Percentiles rank a stretch among this genome's conserved stretches.
Conservation (phyloP, 208 protist genomes). For the Trypanosomatidae sp. region DNA sequence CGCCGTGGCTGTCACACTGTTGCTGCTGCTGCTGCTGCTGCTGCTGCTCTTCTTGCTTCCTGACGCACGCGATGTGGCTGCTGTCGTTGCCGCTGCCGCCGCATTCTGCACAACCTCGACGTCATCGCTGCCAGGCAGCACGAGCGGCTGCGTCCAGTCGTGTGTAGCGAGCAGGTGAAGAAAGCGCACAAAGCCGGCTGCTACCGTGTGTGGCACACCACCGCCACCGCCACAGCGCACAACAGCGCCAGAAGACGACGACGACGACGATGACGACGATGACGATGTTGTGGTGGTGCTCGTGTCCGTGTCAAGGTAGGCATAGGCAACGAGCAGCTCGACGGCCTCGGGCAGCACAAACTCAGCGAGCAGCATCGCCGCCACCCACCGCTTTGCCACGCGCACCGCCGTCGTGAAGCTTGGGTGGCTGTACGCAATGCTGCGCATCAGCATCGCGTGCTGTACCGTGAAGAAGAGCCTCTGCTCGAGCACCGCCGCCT, state of each 20-base stretch:
- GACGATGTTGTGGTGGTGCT: too few relatives aligned
- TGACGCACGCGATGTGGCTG: conserved; percentile 7
- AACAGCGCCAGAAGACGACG: not conserved
- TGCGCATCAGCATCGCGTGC: conserved; percentile 72
- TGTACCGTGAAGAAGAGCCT: conserved; percentile 80
- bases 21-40: not conserved
- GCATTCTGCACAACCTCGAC: not conserved
- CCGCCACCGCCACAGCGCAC: too few relatives aligned
- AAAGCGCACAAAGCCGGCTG: conserved; percentile 65
- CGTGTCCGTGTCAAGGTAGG: conserved; percentile 27
- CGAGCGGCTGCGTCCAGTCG: conserved; percentile 56
- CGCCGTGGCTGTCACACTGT: conserved; percentile 1
- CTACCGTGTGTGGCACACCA: conserved; percentile 46
- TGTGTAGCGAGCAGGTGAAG: conserved; percentile 62
- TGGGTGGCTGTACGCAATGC: conserved; percentile 55
- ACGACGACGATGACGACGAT: not conserved
- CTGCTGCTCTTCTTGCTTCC: too few relatives aligned
- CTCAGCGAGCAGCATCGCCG: conserved; percentile 63
- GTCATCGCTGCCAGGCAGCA: conserved; percentile 57
- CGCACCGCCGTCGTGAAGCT: conserved; percentile 61
- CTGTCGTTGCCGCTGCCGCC: conserved; percentile 6
- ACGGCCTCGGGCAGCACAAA: conserved; percentile 71
- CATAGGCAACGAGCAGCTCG: conserved; percentile 72
- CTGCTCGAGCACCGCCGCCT: conserved; percentile 60
- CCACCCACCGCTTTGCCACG: conserved; percentile 68